Conservation (phyloP, 1,139 yeast genomes). For the Yamadazyma friedrichii region DNA sequence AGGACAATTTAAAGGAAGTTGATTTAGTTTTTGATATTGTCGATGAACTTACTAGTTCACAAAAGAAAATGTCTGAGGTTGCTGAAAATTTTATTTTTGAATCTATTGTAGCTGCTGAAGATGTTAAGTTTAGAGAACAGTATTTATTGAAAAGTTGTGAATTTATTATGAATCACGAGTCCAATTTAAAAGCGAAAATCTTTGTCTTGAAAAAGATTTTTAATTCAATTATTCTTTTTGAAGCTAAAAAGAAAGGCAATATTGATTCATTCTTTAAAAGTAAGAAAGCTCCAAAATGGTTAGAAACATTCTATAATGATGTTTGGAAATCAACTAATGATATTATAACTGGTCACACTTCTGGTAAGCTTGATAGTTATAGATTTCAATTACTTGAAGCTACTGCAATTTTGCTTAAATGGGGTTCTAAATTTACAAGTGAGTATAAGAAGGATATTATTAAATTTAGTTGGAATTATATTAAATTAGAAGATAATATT, state of each 20-base stretch:
- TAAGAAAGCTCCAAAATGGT: conserved; percentile 53
- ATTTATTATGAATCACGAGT: conserved; percentile 40
- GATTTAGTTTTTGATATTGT: conserved; percentile 48
- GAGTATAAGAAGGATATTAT: conserved; percentile 83
- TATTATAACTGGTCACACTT: conserved; percentile 53
- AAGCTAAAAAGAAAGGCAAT: conserved; percentile 51
- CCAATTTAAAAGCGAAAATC: conserved; percentile 54
- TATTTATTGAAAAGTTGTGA: conserved; percentile 55
- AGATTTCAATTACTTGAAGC: conserved; percentile 78
- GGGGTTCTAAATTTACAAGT: conserved; percentile 59
- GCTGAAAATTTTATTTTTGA: conserved; percentile 61
- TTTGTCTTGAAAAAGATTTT: conserved; percentile 63
- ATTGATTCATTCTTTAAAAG: conserved; percentile 47
- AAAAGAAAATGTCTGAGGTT: conserved; percentile 44
- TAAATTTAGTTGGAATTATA: conserved; percentile 92
- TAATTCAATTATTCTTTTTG: conserved; percentile 64
- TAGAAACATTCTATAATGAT: conserved; percentile 56
- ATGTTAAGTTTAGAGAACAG: conserved; percentile 44
- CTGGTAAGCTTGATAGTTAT: conserved; percentile 73
- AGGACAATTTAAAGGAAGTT: conserved; percentile 25
- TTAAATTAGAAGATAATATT: conserved; percentile 83
- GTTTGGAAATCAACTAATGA: conserved; percentile 72
- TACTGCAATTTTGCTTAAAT: conserved; percentile 73
- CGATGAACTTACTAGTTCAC: conserved; percentile 47
- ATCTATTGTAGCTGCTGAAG: conserved; percentile 52